Evolutionary conservation across 2,329 filamentous ascomycete genomes (phyloP).

Genomic region (Furcasterigmium sp.): DNA sequence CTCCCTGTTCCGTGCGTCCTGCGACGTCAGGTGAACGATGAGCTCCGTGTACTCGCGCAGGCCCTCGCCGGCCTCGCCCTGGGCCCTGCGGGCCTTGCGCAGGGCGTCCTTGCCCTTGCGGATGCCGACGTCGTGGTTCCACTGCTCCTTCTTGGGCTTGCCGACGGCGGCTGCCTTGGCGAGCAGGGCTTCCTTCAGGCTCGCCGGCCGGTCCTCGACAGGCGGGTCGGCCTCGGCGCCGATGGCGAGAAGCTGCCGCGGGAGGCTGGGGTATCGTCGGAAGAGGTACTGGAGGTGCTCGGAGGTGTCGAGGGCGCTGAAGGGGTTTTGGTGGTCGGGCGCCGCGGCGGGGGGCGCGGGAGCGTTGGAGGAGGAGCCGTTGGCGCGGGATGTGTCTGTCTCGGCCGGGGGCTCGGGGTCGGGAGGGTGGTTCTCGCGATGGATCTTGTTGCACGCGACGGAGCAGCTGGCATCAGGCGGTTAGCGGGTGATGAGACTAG

Average conservation of each 20-base stretch:
- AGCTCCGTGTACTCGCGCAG: slow-evolving; percentile 57
- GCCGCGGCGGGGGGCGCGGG: slow-evolving; percentile 1
- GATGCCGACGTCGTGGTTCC: slow-evolving; percentile 55
- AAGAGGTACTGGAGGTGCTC: slow-evolving; percentile 46
- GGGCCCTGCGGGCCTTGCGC: slow-evolving; percentile 40
- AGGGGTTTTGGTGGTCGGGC: slow-evolving; percentile 33
- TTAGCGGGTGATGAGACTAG: background rate
- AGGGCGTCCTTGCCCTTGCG: slow-evolving; percentile 50
- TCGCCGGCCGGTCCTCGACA: slow-evolving; percentile 4
- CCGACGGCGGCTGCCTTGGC: slow-evolving; percentile 9
- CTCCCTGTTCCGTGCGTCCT: slow-evolving; percentile 20
- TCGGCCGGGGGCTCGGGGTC: slow-evolving; percentile 24
- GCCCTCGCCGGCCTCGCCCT: slow-evolving; percentile 51
- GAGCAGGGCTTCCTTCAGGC: slow-evolving; percentile 12
- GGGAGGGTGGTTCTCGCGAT: slow-evolving; percentile 44
- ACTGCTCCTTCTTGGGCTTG: slow-evolving; percentile 34
- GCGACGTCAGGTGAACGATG: slow-evolving; percentile 42
- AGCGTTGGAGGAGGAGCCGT: background rate
- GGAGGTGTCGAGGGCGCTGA: slow-evolving; percentile 44
- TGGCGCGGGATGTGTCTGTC: slow-evolving; percentile 8
- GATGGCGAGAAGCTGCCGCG: slow-evolving; percentile 40
- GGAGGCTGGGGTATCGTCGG: slow-evolving; percentile 44
- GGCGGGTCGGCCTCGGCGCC: slow-evolving; percentile 41
- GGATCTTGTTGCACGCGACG: slow-evolving; percentile 48
- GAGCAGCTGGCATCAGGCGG: slow-evolving; percentile 44